Evolutionary conservation across 2,329 filamentous ascomycete genomes (phyloP), one percentile per base, ranked within the genome.

Genomic region (Cryphonectria nitschkei): DNA sequence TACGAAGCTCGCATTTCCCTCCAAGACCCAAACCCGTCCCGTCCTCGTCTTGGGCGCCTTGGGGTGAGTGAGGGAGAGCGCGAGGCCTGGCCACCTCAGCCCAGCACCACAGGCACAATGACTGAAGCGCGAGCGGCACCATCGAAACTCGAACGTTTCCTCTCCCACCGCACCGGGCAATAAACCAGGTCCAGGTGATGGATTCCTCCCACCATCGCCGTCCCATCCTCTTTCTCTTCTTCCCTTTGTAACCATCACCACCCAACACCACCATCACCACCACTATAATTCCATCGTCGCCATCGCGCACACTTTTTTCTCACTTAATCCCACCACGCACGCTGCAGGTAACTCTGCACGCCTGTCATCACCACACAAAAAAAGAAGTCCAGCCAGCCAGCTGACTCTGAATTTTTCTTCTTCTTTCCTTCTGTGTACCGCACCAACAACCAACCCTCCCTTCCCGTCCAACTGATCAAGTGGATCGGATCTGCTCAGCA

Each of bases 181-280:
- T 70, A 70, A 70, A 70, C 67, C 62, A 65, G 22, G 39, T 41
- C 62, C 41, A 65, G 41, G 67, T 69, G 67, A 71, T 71, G 69
- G 69, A 46, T 63, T 68, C 65, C 67, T 70, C 65, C 69, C 66
- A 72, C 65, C 68, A 65, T 62, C 65, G 56, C 70, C 68, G 60
- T 70, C 54, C 67, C 67, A 65, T 69, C 60, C 64, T 65, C 61
- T 71, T 72, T 68, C 67, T 67, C 67, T 62, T 61, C 64, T 50
- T 69, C 70, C 70, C 22, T 69, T 68, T 69, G 58, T 65, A 73
- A 72, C 56, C 72, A 74, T 63, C 75, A 76, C 70, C 75, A 76
- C 71, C 72, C 68, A 69, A 68, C 65, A 70, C 50, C 50, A 67
- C 62, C 72, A 70, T 9, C 71, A 68, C 52, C 70, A 64, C 73